phyloP scores from a whole-genome alignment of 2,329 filamentous ascomycete genomes.

The Sporothrix phasma region DNA sequence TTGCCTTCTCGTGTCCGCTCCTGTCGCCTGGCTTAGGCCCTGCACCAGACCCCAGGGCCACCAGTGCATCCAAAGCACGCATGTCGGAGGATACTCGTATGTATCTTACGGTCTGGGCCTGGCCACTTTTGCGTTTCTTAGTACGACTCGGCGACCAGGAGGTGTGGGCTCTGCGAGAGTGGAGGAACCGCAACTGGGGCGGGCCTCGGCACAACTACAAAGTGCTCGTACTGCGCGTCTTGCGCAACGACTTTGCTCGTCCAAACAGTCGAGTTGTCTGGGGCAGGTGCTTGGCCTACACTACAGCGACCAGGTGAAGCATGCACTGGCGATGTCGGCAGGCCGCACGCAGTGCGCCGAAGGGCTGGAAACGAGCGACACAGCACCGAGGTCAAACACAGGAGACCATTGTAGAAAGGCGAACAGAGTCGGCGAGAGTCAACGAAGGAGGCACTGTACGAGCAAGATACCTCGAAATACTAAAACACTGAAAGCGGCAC shows the following conservation, averaged over 20 bases:
- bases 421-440: background rate
- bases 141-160: background rate
- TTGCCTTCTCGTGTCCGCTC: background rate
- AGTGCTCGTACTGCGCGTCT: background rate
- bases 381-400: too few relatives aligned
- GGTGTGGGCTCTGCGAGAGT: background rate
- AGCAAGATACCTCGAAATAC: background rate
- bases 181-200: background rate
- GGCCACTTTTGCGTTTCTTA: background rate
- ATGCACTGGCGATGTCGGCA: background rate
- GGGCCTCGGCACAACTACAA: conserved; percentile 6
- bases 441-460: background rate
- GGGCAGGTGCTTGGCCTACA: background rate
- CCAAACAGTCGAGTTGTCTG: background rate
- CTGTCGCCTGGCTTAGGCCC: background rate
- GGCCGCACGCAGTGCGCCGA: background rate
- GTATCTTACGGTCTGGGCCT: background rate
- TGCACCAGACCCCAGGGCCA: too few relatives aligned
- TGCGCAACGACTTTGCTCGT: background rate
- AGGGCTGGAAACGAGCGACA: too few relatives aligned
- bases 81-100: background rate
- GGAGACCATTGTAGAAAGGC: background rate
- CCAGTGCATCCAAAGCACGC: background rate
- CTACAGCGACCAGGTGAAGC: conserved; percentile 7
- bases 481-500: background rate